These are phyloP conservation scores for Emergomyces pasteurianus DNA, from an alignment of 2,329 filamentous ascomycete species.

Conservation along the genomic window DNA sequence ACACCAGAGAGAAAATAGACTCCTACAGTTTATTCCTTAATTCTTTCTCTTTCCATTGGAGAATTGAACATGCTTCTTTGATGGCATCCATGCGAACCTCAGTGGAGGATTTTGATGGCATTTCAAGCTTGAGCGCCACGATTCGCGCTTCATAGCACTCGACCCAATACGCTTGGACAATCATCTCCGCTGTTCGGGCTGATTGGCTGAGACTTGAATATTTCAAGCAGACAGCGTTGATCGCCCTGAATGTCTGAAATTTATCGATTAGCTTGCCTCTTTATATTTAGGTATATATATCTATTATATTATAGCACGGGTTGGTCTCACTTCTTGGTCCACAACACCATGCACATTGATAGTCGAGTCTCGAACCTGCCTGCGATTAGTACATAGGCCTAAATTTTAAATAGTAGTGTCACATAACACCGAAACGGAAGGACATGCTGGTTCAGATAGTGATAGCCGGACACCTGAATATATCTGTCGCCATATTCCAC, in stretches of 20 bases:
- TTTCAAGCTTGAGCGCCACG: constrained; percentile 28
- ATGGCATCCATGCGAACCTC: constrained; percentile 42
- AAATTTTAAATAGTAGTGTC: not conserved
- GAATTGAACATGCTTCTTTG: constrained; percentile 42
- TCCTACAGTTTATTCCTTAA: constrained; percentile 35
- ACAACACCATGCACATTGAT: constrained; percentile 1
- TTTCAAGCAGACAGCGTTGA: constrained; percentile 16
- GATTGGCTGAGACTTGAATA: constrained; percentile 37
- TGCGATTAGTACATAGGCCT: not conserved
- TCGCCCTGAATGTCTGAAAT: constrained; percentile 13
- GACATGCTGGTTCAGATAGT: constrained; percentile 10
- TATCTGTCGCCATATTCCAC: constrained; percentile 40
- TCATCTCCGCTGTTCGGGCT: constrained; percentile 46
- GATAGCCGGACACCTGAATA: constrained; percentile 19
- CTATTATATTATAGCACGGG: not conserved
- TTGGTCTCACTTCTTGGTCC: constrained; percentile 1
- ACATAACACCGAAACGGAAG: not conserved
- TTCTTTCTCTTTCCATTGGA: constrained; percentile 47
- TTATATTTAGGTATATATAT: not conserved
- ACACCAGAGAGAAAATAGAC: too few species aligned
- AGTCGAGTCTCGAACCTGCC: not conserved
- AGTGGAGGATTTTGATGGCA: constrained; percentile 31
- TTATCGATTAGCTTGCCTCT: not conserved
- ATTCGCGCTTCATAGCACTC: constrained; percentile 44
- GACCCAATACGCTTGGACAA: constrained; percentile 47